Percentiles rank a stretch among this genome's conserved stretches.
These are phyloP conservation scores for Cunninghamia lanceolata DNA, from an alignment of 75 land plant genomes.

Conservation along the genomic window DNA sequence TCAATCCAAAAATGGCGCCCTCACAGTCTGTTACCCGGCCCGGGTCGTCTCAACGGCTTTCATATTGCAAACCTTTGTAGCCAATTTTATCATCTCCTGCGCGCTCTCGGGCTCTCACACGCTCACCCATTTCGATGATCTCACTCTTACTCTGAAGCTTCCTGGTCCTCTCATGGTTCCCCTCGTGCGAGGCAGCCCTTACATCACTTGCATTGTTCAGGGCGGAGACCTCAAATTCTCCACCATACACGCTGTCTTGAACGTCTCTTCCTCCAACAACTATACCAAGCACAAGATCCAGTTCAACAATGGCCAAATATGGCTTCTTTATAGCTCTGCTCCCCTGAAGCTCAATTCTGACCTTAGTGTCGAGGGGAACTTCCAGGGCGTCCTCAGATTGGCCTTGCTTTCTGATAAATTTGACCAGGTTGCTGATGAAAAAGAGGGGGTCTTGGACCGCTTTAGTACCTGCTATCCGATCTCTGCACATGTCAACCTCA, in stretches of 20 bases:
- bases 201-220: slow-evolving; percentile 23
- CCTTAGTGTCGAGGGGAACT: not conserved
- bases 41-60: not conserved
- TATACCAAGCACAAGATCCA: slow-evolving; percentile 27
- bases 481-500: slow-evolving; percentile 14
- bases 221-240: slow-evolving; percentile 14
- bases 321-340: slow-evolving; percentile 18
- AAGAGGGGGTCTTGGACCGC: slow-evolving; percentile 14
- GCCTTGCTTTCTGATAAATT: slow-evolving; percentile 1
- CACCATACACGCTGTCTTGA: slow-evolving; percentile 20
- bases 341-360: not conserved
- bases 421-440: not conserved
- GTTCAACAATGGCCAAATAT: slow-evolving; percentile 35
- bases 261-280: slow-evolving; percentile 4
- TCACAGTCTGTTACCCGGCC: slow-evolving; percentile 26
- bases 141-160: slow-evolving; percentile 51
- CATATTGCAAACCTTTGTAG: slow-evolving; percentile 17
- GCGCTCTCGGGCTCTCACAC: slow-evolving; percentile 2
- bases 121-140: slow-evolving; percentile 34
- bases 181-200: slow-evolving; percentile 34
- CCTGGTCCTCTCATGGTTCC: slow-evolving; percentile 44
- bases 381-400: slow-evolving; percentile 17
- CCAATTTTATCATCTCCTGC: slow-evolving; percentile 16
- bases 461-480: slow-evolving; percentile 24
- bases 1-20: slow-evolving; percentile 7